Evolutionary conservation across 495 filamentous ascomycete genomes (phyloP), one percentile per base, ranked within the genome.

Genomic region (Penicillium angulare): DNA sequence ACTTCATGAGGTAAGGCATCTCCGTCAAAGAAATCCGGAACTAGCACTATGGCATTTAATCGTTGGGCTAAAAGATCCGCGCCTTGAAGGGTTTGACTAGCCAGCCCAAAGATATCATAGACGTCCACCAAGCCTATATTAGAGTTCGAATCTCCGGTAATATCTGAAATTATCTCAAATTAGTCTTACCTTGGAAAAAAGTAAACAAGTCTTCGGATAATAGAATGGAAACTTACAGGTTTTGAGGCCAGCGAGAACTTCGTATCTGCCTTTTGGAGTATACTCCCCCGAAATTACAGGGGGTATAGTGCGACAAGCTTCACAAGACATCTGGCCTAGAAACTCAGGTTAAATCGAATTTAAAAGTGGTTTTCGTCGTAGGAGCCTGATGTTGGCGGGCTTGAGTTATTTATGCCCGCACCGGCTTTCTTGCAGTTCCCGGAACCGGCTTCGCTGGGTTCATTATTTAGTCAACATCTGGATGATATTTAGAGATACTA

Each of bases 301-400:
- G 0, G 88, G 86, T 33, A 89, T 82, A 53, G 82, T 87, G 65
- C 85, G 88, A 69, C 85, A 88, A 47, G 87, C 86, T 68, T 83
- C 79, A 53, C 63, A 67, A 7, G 68, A 52, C 68, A 69, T 71
- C n/a, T n/a, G n/a, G n/a, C n/a, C 10, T 13, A 15, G 24, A 35
- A 17, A 13, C 21, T 1, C 1, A 32, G 16, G 15, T 13, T 36
- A 17, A n/a, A 10, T 22, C 7, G 40, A 43, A 26, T 10, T n/a
- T 24, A 7, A 10, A n/a, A 23, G 9, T 1, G 3, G 5, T 26
- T 8, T 43, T 5, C 5, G 9, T 26, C 2, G 22, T 43, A 5
- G 21, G 22, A 29, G 6, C n/a, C 10, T 9, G 34, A 2, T 6
- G 2, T 31, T 31, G n/a, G n/a, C n/a, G n/a, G n/a, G 7, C 18